Evolutionary conservation across 345 rosid genomes (phyloP), one percentile per base, ranked within the genome.

Genomic region (Combretum micranthum): DNA sequence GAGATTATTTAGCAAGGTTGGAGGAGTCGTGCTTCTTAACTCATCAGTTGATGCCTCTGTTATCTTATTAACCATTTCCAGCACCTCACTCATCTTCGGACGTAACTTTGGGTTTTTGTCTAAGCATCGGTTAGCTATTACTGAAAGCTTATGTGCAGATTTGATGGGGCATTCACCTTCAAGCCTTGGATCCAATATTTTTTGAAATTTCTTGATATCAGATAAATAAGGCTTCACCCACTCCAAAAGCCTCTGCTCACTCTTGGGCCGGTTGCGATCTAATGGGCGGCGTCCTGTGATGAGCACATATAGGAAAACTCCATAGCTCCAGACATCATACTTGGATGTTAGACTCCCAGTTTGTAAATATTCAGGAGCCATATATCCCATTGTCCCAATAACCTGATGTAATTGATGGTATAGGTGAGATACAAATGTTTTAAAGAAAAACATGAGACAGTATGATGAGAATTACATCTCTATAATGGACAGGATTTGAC

Each of bases 331-430:
- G 21, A 92, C 88, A 26, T 92, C 98, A 54, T 73, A 88, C 83
- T 85, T 83, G 19, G 81, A 77, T 44, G 96, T 89, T 50, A 88
- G 79, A 62, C 93, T 87, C 11, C 96, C 96, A 0, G 96, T 85
- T 42, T 77, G 92, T 50, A 91, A 20, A 59, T 91, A 91, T 19
- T 91, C 98, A 2, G 96, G 98, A 42, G 98, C 88, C 12, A 87
- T 93, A 78, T 92, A 92, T 61, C 95, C 96, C 85, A 81, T 72
- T 53, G 98, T 92, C 53, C 96, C 98, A 37, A 92, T 93, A 47
- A 86, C 97, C 95, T 88, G 65, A 56, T 55, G 19, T 42, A 75
- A 47, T 62, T 22, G 16, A 60, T 44, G 47, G 13, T 18, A 52
- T 42, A 26, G 37, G 52, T 48, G 47, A 21, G 17, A 17, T 22